Base-by-base conservation (phyloP, 2,329 filamentous ascomycete species). In the Aspergillus transmontanensis region DNA sequence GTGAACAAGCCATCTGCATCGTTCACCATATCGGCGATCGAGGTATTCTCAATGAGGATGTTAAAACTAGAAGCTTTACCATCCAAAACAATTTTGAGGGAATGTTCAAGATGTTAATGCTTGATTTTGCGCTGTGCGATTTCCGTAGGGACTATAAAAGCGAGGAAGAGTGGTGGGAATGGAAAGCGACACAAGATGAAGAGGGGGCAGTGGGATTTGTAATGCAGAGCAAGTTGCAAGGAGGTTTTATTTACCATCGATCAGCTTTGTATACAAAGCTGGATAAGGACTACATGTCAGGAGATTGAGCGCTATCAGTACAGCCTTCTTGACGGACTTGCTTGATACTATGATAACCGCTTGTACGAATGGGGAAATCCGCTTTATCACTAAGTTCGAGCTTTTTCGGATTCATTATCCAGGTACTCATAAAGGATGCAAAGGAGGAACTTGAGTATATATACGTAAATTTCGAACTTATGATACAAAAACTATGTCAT, bases 301-400 rank as follows among this genome's bases (percentile, higher is more conserved):
- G 87, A 45, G 89, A 90, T 76, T 89, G 23, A 28, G 14, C 7
- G 23, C 45, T 28, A 6, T 11, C 43, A 14, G 4, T 12, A 45
- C n/a, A 21, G 43, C 43, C 19, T 21, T 19, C 39, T 19, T 41
- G 19, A 19, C 6, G 39, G 16, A 41, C 6, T n/a, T 41, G 7
- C 3, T 16, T 16, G 12, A 41, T 41, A n/a, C 19, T 41, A n/a
- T 28, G 26, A 28, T 28, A 28, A 28, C 26, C 6, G 5, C 26
- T 28, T 28, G 26, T 28, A 28, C 6, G 26, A 28, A 6, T 28
- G 26, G 26, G 26, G 26, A 28, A 28, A 28, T 28, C 26, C 26
- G 6, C 5, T 28, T 28, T 28, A 28, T 28, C 5, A 28, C 26
- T 28, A 7, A 28, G 26, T 28, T 28, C 26, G 26, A 28, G 26